Base-by-base conservation (phyloP, 345 rosid species). In the Melastoma malabathricum region DNA sequence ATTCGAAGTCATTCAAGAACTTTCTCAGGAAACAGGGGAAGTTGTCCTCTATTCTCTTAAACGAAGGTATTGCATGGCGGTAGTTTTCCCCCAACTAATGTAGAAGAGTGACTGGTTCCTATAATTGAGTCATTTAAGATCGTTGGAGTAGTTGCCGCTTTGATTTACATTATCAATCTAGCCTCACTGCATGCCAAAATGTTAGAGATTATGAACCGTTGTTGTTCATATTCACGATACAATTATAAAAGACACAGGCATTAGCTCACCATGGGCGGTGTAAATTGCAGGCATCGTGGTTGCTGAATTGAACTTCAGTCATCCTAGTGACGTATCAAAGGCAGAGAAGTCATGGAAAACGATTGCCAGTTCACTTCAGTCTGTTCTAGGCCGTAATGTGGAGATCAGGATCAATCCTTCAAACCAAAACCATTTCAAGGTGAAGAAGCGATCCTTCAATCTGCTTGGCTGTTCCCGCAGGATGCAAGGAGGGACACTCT, bases 341-440 rank as follows among this genome's bases (percentile, higher is more conserved):
- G 96, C 98, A 13, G 98, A 92, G 62, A 87, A 77, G 68, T 84
- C 96, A 43, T 92, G 98, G 98, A 92, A 92, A 70, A 44, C 56
- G 46, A 92, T 92, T 46, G 98, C 98, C 59, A 84, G 80, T 60
- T 74, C 78, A 13, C 82, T 92, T 63, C 98, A 84, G 64, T 69
- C 77, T 18, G 59, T 79, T 57, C 60, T 92, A 59, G 96, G 96
- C 20, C 67, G 83, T 58, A 92, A 87, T n/a, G 84, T 92, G 41
- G 98, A 92, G 72, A 81, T 92, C 34, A 72, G 86, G 51, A 69
- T 87, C 64, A 79, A 78, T 68, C 82, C 79, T 57, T 73, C 79
- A 0, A 62, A 52, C n/a, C 72, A 72, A 13, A 84, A 73, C 72
- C 44, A 65, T 64, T 51, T 67, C 22, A 74, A 69, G 72, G 66